Evolutionary conservation across 106 monocot species (phyloP).

Genomic region (Phalaenopsis aphrodite): DNA sequence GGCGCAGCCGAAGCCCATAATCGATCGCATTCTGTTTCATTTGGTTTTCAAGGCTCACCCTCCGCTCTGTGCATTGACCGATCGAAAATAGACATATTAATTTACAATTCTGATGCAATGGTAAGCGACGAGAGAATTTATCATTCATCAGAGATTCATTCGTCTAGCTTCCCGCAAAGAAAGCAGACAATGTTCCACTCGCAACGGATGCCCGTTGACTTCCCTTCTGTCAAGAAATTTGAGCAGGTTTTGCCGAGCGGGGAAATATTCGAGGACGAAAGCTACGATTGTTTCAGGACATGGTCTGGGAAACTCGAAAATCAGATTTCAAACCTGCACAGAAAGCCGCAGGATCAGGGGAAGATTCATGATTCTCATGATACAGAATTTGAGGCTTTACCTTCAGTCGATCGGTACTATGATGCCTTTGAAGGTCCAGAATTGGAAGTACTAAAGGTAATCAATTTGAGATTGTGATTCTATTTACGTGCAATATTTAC

Average conservation of each 20-base stretch:
- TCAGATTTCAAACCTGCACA: slow-evolving; percentile 25
- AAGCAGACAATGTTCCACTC: slow-evolving; percentile 19
- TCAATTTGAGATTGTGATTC: background rate
- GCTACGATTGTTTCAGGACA: slow-evolving; percentile 45
- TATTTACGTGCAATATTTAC: too few relatives aligned
- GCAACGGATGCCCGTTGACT: slow-evolving; percentile 10
- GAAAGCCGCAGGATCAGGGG: slow-evolving; percentile 21
- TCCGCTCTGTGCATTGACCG: slow-evolving; percentile 11
- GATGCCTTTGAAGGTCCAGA: slow-evolving; percentile 70
- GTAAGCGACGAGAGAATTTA: background rate
- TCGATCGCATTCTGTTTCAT: slow-evolving; percentile 16
- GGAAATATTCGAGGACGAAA: slow-evolving; percentile 21
- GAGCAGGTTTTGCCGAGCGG: slow-evolving; percentile 2
- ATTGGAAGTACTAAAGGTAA: slow-evolving; percentile 53
- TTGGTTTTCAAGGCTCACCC: slow-evolving; percentile 25
- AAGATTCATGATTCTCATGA: slow-evolving; percentile 10
- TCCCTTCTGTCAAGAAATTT: background rate
- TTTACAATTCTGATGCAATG: background rate
- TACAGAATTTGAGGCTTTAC: slow-evolving; percentile 23
- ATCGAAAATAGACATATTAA: slow-evolving; percentile 1
- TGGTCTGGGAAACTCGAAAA: slow-evolving; percentile 38
- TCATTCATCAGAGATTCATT: background rate
- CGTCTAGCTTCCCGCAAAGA: background rate
- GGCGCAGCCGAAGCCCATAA: background rate
- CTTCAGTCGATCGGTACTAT: slow-evolving; percentile 42